A percentile compares a stretch with the other conserved stretches of the same genome.
phyloP scores from a whole-genome alignment of 257 asterid species.

The Prunella vulgaris region DNA sequence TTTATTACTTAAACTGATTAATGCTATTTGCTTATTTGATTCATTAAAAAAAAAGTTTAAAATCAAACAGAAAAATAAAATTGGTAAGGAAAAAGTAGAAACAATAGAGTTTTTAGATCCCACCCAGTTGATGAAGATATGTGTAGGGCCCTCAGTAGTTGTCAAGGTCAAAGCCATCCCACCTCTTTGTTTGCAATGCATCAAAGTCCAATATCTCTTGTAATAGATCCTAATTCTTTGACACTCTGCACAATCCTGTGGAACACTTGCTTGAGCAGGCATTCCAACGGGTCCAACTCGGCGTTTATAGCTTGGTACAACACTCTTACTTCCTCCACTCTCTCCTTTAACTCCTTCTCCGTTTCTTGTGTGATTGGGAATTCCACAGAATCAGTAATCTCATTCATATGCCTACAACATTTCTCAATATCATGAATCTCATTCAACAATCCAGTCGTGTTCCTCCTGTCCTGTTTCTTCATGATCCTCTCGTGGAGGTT shows the following conservation, averaged over 20 bases:
- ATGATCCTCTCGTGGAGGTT: slow-evolving; percentile 77
- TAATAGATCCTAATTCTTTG: too few relatives aligned
- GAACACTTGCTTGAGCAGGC: slow-evolving; percentile 73
- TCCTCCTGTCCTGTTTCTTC: slow-evolving; percentile 75
- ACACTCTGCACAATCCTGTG: slow-evolving; percentile 70
- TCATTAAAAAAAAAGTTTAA: too few relatives aligned
- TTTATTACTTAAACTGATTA: too few relatives aligned
- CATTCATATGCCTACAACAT: slow-evolving; percentile 51
- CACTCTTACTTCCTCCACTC: slow-evolving; percentile 50
- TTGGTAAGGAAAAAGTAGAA: too few relatives aligned
- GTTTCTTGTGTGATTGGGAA: slow-evolving; percentile 63
- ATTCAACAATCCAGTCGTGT: slow-evolving; percentile 69
- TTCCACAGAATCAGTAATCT: slow-evolving; percentile 44
- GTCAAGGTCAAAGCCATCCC: too few relatives aligned
- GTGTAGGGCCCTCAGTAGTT: too few relatives aligned
- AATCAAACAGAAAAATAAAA: too few relatives aligned
- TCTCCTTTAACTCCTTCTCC: slow-evolving; percentile 62
- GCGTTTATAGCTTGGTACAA: slow-evolving; percentile 49
- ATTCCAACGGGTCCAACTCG: slow-evolving; percentile 77
- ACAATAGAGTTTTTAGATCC: too few relatives aligned
- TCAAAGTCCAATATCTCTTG: too few relatives aligned
- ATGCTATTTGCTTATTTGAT: too few relatives aligned
- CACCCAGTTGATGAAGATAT: too few relatives aligned
- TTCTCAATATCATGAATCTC: slow-evolving; percentile 80
- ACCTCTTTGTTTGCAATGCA: too few relatives aligned